Evolutionary conservation across 306 rosid species (phyloP), one percentile per base, ranked within the genome.

Genomic region (Cajanus cajan): DNA sequence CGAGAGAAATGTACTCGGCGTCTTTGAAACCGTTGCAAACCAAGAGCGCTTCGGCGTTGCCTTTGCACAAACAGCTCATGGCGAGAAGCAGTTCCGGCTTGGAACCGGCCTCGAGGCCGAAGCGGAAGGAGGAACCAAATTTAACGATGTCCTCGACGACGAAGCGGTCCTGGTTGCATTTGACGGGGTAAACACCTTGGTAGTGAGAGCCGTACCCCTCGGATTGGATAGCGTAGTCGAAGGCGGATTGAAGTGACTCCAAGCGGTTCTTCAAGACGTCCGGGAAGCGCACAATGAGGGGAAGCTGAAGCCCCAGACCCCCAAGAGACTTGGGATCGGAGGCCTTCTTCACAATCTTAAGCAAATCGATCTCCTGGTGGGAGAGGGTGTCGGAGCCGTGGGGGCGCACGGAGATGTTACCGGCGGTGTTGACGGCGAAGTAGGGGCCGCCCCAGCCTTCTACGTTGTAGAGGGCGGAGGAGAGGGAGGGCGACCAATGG

Each of bases 121-220:
- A 94, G 72, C 95, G 89, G 76, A 86, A 94, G 0, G 86, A 40
- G 0, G 92, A 90, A 14, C 97, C 97, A 61, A 88, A 89, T 63
- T 70, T 81, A 4, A 94, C 96, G 8, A 94, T 92, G 70, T 94
- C 98, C 81, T 94, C 98, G 12, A 92, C 95, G 1, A 94, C 86
- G 70, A 90, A 94, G 69, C 95, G 85, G 84, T 95, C 96, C 87
- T 92, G 98, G 73, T 95, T 95, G 74, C 97, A 91, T 51, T 92
- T 95, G 33, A 91, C 98, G 0, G 98, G 98, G 68, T 82, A 95
- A 57, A 95, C 98, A 0, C 99, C 99, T 85, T 93, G 99, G 79
- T 95, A 95, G 73, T 86, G 97, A 48, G 93, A 84, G 2, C 61
- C 89, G 21, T 87, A 95, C 2, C 86, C 92, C n/a, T 82, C 89